These are phyloP conservation scores for Mycena galericulata DNA, from an alignment of 768 basidiomycete species.

Conservation along the genomic window DNA sequence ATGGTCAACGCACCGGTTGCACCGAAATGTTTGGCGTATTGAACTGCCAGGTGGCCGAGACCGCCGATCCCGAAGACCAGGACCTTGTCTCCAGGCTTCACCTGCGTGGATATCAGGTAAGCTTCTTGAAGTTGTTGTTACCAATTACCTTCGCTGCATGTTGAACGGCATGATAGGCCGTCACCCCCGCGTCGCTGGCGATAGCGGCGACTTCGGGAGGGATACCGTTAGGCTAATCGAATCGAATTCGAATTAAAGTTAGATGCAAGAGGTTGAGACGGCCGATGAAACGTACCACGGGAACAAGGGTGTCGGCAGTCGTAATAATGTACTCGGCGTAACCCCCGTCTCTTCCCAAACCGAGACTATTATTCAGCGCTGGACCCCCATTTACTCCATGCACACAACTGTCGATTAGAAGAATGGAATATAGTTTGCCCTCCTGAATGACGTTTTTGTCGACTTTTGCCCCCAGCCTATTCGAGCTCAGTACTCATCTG, in stretches of 20 bases:
- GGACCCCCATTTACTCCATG: conserved; percentile 18
- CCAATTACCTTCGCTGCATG: conserved; percentile 20
- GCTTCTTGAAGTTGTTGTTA: too few relatives aligned
- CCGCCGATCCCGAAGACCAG: conserved; percentile 34
- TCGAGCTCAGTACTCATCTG: neutral
- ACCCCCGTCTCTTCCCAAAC: conserved; percentile 29
- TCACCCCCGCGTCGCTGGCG: conserved; percentile 34
- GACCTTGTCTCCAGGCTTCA: conserved; percentile 33
- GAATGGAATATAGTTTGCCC: conserved; percentile 28
- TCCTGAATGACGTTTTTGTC: neutral
- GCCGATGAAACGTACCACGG: conserved; percentile 22
- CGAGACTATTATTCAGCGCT: neutral
- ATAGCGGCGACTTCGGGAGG: conserved; percentile 28
- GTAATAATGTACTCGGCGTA: conserved; percentile 37
- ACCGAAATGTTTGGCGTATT: conserved; percentile 39
- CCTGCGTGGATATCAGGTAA: conserved; percentile 16
- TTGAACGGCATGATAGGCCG: conserved; percentile 33
- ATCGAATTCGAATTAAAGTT: neutral
- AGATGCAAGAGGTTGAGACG: too few relatives aligned
- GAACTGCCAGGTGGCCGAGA: conserved; percentile 35
- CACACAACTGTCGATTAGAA: conserved; percentile 3
- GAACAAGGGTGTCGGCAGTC: conserved; percentile 24
- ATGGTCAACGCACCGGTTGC: conserved; percentile 31
- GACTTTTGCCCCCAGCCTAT: conserved; percentile 34
- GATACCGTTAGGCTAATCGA: conserved; percentile 28